phyloP scores from a whole-genome alignment of 345 rosid species.

The Dipteronia sinensis region DNA sequence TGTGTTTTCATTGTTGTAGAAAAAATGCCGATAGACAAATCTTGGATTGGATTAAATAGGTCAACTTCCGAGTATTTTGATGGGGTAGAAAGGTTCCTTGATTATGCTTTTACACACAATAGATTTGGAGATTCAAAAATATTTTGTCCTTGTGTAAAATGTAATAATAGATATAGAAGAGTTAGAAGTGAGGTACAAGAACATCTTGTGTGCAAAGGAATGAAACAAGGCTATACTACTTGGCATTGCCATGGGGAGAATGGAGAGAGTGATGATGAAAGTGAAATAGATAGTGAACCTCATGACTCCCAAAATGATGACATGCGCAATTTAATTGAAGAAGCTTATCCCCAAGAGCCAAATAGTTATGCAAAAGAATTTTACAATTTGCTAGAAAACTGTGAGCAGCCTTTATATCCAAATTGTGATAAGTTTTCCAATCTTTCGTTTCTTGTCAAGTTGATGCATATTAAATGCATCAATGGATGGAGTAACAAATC shows the following conservation, averaged over 20 bases:
- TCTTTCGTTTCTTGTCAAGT: background rate
- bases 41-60: background rate
- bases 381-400: background rate
- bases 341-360: background rate
- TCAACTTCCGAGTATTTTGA: background rate
- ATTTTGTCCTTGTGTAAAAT: background rate
- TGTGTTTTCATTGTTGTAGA: too few species aligned
- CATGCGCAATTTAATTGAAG: background rate
- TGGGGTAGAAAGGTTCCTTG: background rate
- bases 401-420: background rate
- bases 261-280: background rate
- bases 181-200: background rate
- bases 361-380: background rate
- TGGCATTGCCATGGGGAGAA: background rate
- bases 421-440: background rate
- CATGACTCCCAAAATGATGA: background rate
- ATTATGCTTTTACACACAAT: background rate
- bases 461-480: constrained; percentile 14
- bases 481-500: background rate
- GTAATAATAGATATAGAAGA: background rate
- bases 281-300: too few species aligned
- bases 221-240: background rate
- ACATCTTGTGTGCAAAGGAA: background rate
- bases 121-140: background rate
- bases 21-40: background rate